A percentile compares a stretch with the other conserved stretches of the same genome.
phyloP scores from a whole-genome alignment of 1,139 yeast species.

The Pichia kudriavzevii region DNA sequence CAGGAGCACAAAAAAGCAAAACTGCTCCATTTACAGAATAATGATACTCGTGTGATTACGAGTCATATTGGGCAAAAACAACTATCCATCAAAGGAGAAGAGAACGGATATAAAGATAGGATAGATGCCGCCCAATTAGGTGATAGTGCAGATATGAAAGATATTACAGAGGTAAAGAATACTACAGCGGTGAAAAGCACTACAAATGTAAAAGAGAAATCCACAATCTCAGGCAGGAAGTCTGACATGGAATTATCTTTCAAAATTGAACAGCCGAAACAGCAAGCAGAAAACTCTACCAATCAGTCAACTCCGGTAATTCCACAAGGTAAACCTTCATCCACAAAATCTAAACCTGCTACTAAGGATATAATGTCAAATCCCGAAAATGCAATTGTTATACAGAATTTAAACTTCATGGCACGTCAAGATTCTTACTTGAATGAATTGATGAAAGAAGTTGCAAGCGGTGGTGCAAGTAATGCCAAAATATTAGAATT shows the following conservation, averaged over 20 bases:
- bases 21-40: too few relatives aligned
- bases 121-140: too few relatives aligned
- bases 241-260: not conserved
- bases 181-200: too few relatives aligned
- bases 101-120: too few relatives aligned
- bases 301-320: not conserved
- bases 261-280: not conserved
- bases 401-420: slow-evolving; percentile 70
- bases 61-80: too few relatives aligned
- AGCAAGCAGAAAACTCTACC: not conserved
- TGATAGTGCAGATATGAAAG: too few relatives aligned
- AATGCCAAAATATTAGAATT: slow-evolving; percentile 65
- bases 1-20: too few relatives aligned
- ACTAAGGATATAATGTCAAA: slow-evolving; percentile 41
- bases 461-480: slow-evolving; percentile 74
- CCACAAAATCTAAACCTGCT: slow-evolving; percentile 2
- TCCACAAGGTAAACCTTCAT: not conserved
- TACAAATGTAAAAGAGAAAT: too few relatives aligned
- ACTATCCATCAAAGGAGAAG: too few relatives aligned
- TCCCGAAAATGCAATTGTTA: slow-evolving; percentile 69
- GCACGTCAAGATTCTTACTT: slow-evolving; percentile 67
- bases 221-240: too few relatives aligned
- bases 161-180: too few relatives aligned
- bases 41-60: too few relatives aligned
- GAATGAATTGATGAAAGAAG: slow-evolving; percentile 67